phyloP scores from a whole-genome alignment of 371 early-diverging fungal genomes.

The Rhizopus arrhizus region DNA sequence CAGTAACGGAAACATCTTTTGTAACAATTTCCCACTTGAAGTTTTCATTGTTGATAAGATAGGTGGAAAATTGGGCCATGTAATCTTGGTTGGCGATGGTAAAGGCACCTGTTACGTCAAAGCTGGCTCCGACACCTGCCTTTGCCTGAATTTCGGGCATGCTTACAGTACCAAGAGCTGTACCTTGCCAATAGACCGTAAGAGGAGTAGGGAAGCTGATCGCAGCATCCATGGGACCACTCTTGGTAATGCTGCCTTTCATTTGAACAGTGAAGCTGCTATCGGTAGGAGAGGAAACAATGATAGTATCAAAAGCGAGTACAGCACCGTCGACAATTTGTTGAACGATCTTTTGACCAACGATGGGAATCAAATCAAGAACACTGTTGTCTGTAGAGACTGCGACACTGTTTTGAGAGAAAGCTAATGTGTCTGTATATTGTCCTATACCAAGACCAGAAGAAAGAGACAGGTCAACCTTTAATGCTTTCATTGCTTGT shows the following conservation, averaged over 20 bases:
- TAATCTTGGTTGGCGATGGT: constrained; percentile 43
- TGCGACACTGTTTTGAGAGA: constrained; percentile 53
- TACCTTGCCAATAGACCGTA: constrained; percentile 54
- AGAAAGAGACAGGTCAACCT: constrained; percentile 55
- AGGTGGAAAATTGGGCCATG: constrained; percentile 56
- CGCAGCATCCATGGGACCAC: constrained; percentile 65
- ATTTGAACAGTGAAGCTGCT: constrained; percentile 56
- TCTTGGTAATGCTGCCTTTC: constrained; percentile 58
- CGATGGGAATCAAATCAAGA: constrained; percentile 54
- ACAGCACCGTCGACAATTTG: constrained; percentile 53
- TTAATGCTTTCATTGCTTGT: constrained; percentile 56
- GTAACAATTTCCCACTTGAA: constrained; percentile 64
- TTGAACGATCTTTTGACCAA: constrained; percentile 64
- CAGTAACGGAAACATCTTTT: constrained; percentile 55
- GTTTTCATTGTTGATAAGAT: constrained; percentile 57
- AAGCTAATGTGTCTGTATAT: constrained; percentile 48
- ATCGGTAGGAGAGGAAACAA: constrained; percentile 56
- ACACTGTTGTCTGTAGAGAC: constrained; percentile 50
- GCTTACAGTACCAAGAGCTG: constrained; percentile 47
- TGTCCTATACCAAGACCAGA: constrained; percentile 57
- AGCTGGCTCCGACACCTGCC: constrained; percentile 50
- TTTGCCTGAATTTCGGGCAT: constrained; percentile 53
- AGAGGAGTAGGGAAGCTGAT: constrained; percentile 58
- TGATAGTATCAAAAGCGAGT: constrained; percentile 52
- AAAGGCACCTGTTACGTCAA: constrained; percentile 54